Base-by-base conservation (phyloP, 768 basidiomycete species). In the Amyloporia xantha region DNA sequence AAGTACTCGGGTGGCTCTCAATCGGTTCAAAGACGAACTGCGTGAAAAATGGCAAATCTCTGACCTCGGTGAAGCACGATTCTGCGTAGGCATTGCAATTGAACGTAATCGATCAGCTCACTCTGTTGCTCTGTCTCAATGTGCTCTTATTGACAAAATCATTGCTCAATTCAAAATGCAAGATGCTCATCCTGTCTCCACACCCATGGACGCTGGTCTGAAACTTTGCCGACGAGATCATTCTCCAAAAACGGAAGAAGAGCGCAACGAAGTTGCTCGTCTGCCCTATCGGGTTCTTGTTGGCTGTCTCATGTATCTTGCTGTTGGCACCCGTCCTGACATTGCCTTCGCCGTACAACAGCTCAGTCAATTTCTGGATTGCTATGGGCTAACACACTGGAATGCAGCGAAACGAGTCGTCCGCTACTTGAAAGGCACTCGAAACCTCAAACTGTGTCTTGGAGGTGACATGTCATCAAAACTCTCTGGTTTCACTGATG, bases 31-130 rank as follows among this genome's bases (percentile, higher is more conserved):
- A 41, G 51, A 40, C 1, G 52, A 70, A 13, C 55, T 72, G 6
- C 24, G 51, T 1, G 33, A 24, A 1, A 27, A 53, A 2, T 74
- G 65, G 62, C 51, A 50, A 9, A 68, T 72, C 7, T 59, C 64
- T 6, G 68, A 70, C 25, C 59, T 70, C 0, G 30, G 30, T 33
- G 30, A 33, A 33, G 30, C 30, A 33, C 7, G 9, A 7, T 67
- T 60, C 37, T 50, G 57, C 27, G 46, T 77, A 1, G 71, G 73
- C 1, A 70, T 76, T 17, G 61, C 56, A 5, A 62, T 74, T 25
- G 39, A 56, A 15, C 58, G 63, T 0, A 33, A 7, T 33, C 30
- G 62, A 72, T 21, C 40, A 1, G 35, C 40, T 4, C 45, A 52
- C 15, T 55, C 52, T 0, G 50, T 68, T 4, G 17, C 44, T 19